Conservation (phyloP, 495 filamentous ascomycete species). For the Penicillium paradoxum region DNA sequence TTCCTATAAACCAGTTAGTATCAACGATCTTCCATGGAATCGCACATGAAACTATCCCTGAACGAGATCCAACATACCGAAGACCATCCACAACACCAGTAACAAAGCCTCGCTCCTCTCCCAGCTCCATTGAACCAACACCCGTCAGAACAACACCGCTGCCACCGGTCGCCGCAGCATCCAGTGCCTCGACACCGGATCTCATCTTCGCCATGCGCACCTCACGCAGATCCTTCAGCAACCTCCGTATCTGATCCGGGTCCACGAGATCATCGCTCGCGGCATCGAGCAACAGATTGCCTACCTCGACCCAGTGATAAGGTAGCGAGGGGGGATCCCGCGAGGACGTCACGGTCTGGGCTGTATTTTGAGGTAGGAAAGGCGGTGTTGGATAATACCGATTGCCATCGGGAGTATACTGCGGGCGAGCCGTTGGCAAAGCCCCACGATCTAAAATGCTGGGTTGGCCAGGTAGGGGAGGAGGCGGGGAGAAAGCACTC, state of each 20-base stretch:
- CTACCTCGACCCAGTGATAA: slow-evolving; percentile 90
- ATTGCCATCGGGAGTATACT: slow-evolving; percentile 39
- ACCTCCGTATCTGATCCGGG: slow-evolving; percentile 63
- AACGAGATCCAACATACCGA: slow-evolving; percentile 38
- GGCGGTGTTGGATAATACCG: slow-evolving; percentile 40
- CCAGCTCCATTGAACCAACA: slow-evolving; percentile 85
- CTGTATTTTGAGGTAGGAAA: slow-evolving; percentile 41
- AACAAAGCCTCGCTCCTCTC: slow-evolving; percentile 81
- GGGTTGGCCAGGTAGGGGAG: slow-evolving; percentile 51
- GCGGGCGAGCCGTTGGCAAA: slow-evolving; percentile 28
- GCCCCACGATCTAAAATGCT: slow-evolving; percentile 28
- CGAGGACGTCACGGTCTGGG: slow-evolving; percentile 20
- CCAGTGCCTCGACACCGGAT: slow-evolving; percentile 61
- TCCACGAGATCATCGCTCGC: slow-evolving; percentile 81
- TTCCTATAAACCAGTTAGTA: slow-evolving; percentile 24
- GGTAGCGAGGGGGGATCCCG: slow-evolving; percentile 59
- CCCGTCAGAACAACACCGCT: slow-evolving; percentile 74
- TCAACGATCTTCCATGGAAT: not conserved
- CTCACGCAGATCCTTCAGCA: slow-evolving; percentile 81
- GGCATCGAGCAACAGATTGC: slow-evolving; percentile 75
- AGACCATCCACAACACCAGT: slow-evolving; percentile 81
- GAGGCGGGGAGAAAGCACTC: slow-evolving; percentile 68
- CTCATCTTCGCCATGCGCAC: slow-evolving; percentile 86
- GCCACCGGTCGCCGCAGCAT: slow-evolving; percentile 55
- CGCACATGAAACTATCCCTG: not conserved